Conservation (phyloP, 208 protist species). For the Acanthamoeba lenticulata region DNA sequence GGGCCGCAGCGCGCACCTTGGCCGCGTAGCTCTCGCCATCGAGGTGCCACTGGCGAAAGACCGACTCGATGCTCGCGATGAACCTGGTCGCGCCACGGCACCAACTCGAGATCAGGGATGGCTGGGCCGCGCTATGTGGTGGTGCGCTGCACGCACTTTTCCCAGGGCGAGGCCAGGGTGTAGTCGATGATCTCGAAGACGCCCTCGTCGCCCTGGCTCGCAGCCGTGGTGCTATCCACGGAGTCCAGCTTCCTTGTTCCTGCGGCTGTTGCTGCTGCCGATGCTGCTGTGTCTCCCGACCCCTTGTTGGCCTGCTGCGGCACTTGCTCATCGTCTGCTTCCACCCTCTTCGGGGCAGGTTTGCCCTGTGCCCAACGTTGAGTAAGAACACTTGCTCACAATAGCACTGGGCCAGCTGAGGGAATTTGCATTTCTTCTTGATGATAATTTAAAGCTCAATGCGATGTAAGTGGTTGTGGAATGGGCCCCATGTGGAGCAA, state of each 20-base stretch:
- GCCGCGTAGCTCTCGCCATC: background rate
- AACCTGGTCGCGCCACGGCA: background rate
- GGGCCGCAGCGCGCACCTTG: background rate
- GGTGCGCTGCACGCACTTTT: background rate
- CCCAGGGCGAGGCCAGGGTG: slow-evolving; percentile 62
- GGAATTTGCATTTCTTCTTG: too few species aligned
- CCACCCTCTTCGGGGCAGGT: background rate
- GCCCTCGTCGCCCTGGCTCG: background rate
- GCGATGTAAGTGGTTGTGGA: too few species aligned
- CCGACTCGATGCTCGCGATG: slow-evolving; percentile 20
- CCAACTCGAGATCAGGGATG: background rate
- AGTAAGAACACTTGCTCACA: too few species aligned
- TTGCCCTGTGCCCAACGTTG: background rate
- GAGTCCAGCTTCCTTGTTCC: background rate
- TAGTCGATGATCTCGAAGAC: slow-evolving; percentile 69
- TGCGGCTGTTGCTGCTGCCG: background rate
- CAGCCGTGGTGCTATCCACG: background rate
- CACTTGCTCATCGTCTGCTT: background rate
- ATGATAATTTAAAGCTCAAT: too few species aligned
- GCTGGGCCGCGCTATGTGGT: background rate
- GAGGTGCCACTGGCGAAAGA: background rate
- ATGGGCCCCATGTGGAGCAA: too few species aligned
- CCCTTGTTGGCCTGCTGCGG: too few species aligned
- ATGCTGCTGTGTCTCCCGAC: background rate
- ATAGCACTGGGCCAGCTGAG: too few species aligned